A percentile compares a stretch with the other conserved stretches of the same genome.
phyloP scores from a whole-genome alignment of 2,329 filamentous ascomycete genomes.

The Cercospora sojina region DNA sequence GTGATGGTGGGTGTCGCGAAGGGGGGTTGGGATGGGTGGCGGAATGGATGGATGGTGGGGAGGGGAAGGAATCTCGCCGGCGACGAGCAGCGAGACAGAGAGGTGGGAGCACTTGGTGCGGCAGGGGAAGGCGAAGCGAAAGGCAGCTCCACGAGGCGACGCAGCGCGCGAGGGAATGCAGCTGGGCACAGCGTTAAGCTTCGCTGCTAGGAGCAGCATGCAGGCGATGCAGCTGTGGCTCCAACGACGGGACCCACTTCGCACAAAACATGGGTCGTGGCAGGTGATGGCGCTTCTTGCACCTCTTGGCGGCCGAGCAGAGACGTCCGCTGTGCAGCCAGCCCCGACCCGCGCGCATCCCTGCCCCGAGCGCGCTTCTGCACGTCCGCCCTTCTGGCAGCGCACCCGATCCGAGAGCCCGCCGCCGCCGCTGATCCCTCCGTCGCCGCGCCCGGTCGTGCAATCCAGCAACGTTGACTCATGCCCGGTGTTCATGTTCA shows the following conservation, averaged over 20 bases:
- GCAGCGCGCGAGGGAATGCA: background rate
- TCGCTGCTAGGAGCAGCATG: background rate
- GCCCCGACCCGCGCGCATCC: background rate
- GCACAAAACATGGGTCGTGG: background rate
- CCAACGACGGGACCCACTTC: background rate
- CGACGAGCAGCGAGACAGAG: background rate
- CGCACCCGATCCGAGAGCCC: background rate
- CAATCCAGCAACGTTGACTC: too few relatives aligned
- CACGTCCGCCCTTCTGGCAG: background rate
- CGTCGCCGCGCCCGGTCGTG: too few relatives aligned
- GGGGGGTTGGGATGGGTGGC: background rate
- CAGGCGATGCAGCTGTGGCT: background rate
- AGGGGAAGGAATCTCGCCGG: background rate
- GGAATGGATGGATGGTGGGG: background rate
- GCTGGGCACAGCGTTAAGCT: constrained; percentile 3
- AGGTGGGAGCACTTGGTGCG: background rate
- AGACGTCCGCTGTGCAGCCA: background rate
- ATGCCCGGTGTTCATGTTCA: too few relatives aligned
- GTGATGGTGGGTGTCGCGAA: background rate
- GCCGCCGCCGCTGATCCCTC: too few relatives aligned
- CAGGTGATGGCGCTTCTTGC: background rate
- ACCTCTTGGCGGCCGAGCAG: background rate
- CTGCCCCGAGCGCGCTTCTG: background rate
- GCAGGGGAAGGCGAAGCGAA: background rate
- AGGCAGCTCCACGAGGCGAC: background rate